Conservation (phyloP, 2,329 filamentous ascomycete species). For the Leptographium galeiforme region DNA sequence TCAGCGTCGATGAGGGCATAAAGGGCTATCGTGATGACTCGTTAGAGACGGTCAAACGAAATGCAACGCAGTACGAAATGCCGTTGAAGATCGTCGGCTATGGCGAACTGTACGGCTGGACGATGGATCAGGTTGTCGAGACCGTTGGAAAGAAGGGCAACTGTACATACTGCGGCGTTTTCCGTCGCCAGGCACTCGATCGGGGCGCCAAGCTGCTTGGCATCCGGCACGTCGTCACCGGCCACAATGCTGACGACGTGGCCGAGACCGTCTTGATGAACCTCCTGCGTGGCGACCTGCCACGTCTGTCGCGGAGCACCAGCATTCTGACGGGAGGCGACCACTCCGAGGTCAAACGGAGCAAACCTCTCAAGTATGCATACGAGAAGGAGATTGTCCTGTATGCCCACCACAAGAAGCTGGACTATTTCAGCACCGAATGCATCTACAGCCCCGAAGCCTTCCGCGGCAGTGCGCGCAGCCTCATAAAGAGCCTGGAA, state of each 20-base stretch:
- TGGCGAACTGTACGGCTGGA: constrained; percentile 91
- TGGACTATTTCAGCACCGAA: constrained; percentile 97
- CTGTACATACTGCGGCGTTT: constrained; percentile 97
- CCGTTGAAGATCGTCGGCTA: constrained; percentile 86
- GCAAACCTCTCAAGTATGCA: constrained; percentile 93
- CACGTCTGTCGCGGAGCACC: constrained; percentile 75
- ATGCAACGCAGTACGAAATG: constrained; percentile 84
- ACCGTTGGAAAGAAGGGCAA: constrained; percentile 97
- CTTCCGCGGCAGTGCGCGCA: constrained; percentile 82
- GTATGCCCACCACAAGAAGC: constrained; percentile 90
- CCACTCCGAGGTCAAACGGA: constrained; percentile 80
- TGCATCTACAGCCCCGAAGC: constrained; percentile 98
- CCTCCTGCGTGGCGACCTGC: constrained; percentile 75
- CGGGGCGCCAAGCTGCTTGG: constrained; percentile 76
- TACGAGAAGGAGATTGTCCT: constrained; percentile 99
- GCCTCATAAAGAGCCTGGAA: constrained; percentile 89
- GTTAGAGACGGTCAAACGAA: constrained; percentile 89
- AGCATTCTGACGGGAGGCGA: constrained; percentile 72
- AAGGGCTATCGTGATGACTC: constrained; percentile 94
- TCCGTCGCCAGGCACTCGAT: constrained; percentile 84
- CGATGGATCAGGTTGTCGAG: constrained; percentile 96
- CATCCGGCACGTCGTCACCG: constrained; percentile 89
- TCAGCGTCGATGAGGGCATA: constrained; percentile 95
- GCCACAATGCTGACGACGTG: constrained; percentile 94
- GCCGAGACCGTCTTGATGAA: constrained; percentile 99